These are phyloP conservation scores for Ustilago vetiveriae DNA, from an alignment of 1,284 basidiomycete genomes.

Conservation along the genomic window DNA sequence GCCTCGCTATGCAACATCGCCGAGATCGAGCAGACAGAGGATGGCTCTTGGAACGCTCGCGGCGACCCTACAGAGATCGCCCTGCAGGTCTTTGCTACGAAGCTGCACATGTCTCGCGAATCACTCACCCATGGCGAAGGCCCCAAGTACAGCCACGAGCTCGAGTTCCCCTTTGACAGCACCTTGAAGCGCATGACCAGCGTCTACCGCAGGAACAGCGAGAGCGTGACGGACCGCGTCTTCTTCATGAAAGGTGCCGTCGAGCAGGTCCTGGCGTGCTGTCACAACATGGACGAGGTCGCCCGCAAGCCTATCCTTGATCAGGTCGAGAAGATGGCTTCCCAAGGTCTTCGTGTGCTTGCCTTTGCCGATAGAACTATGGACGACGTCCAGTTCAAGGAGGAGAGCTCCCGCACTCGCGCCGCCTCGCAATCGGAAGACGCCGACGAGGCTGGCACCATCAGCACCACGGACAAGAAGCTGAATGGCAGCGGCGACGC, in stretches of 20 bases:
- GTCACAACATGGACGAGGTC: slow-evolving; percentile 41
- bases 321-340: slow-evolving; percentile 57
- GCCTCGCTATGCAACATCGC: slow-evolving; percentile 62
- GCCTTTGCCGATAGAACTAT: slow-evolving; percentile 58
- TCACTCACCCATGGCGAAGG: slow-evolving; percentile 22
- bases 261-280: slow-evolving; percentile 57
- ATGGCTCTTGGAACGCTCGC: slow-evolving; percentile 43
- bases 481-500: slow-evolving; percentile 4
- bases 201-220: slow-evolving; percentile 33
- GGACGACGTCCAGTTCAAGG: slow-evolving; percentile 31
- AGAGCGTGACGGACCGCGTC: slow-evolving; percentile 13
- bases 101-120: slow-evolving; percentile 45
- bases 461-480: slow-evolving; percentile 39
- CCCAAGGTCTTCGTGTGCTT: slow-evolving; percentile 58
- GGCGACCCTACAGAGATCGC: slow-evolving; percentile 63
- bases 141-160: slow-evolving; percentile 35
- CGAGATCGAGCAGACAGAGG: slow-evolving; percentile 41
- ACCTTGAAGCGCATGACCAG: slow-evolving; percentile 60
- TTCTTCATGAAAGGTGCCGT: slow-evolving; percentile 63
- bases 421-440: slow-evolving; percentile 21
- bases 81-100: slow-evolving; percentile 54
- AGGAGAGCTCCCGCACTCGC: slow-evolving; percentile 42
- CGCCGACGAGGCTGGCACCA: slow-evolving; percentile 27
- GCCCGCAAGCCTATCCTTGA: slow-evolving; percentile 41
- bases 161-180: slow-evolving; percentile 60